phyloP scores from a whole-genome alignment of 2,329 filamentous ascomycete genomes.

The Beauveria varroae region DNA sequence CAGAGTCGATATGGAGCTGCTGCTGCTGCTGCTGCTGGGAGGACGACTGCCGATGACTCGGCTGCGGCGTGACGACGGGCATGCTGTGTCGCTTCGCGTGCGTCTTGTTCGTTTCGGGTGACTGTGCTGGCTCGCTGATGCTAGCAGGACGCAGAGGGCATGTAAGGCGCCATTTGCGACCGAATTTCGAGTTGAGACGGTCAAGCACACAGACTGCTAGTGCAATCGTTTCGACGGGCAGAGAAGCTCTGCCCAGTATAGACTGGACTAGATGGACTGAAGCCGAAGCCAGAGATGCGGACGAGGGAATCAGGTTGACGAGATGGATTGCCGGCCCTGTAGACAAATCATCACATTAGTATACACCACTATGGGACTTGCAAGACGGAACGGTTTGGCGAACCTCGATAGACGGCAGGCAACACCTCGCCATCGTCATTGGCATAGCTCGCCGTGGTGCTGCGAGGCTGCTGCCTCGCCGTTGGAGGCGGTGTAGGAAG shows the following conservation, averaged over 20 bases:
- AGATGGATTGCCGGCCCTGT: conserved; percentile 59
- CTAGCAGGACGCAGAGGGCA: conserved; percentile 35
- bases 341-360: neutral
- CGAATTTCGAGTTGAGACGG: conserved; percentile 55
- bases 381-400: neutral
- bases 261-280: conserved; percentile 53
- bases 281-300: conserved; percentile 51
- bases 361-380: neutral
- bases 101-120: conserved; percentile 6
- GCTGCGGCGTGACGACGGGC: conserved; percentile 28
- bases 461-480: conserved; percentile 36
- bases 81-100: conserved; percentile 41
- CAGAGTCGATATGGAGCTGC: conserved; percentile 51
- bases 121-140: neutral
- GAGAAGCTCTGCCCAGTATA: conserved; percentile 48
- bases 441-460: conserved; percentile 14
- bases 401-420: conserved; percentile 29
- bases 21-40: conserved; percentile 9
- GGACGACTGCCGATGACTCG: conserved; percentile 15
- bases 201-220: conserved; percentile 61
- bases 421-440: conserved; percentile 39
- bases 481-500: conserved; percentile 59
- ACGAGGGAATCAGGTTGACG: conserved; percentile 57
- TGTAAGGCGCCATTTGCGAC: conserved; percentile 52
- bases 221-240: conserved; percentile 55